phyloP scores from a whole-genome alignment of 345 rosid genomes.

The Geranium brycei region DNA sequence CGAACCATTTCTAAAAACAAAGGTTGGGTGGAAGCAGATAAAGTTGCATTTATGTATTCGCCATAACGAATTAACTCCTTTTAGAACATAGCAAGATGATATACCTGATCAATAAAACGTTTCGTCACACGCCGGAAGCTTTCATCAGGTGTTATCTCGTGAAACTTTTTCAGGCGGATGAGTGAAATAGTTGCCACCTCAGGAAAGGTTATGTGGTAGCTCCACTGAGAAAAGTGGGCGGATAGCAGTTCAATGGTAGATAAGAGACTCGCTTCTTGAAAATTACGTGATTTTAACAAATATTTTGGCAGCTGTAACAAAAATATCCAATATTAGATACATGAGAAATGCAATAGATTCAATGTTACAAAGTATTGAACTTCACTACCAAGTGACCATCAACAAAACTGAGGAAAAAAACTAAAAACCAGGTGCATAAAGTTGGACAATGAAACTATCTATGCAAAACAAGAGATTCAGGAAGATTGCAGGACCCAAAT shows the following conservation, averaged over 20 bases:
- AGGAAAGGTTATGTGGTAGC: slow-evolving; percentile 80
- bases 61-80: not conserved
- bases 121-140: slow-evolving; percentile 43
- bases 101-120: slow-evolving; percentile 76
- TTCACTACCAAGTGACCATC: not conserved
- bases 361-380: not conserved
- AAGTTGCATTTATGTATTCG: not conserved
- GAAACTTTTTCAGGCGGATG: slow-evolving; percentile 50
- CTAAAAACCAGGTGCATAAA: not conserved
- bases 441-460: too few species aligned
- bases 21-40: not conserved
- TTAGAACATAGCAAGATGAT: not conserved
- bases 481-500: not conserved
- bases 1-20: not conserved
- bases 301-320: slow-evolving; percentile 68
- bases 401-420: not conserved
- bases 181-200: slow-evolving; percentile 75
- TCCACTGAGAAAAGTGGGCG: slow-evolving; percentile 74
- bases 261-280: slow-evolving; percentile 54
- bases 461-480: not conserved
- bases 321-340: slow-evolving; percentile 4
- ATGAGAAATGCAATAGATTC: slow-evolving; percentile 1
- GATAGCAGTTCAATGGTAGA: slow-evolving; percentile 64
- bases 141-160: slow-evolving; percentile 45
- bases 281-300: slow-evolving; percentile 74